Percentiles rank a stretch among this genome's conserved stretches.
Evolutionary conservation across 305 asterid genomes (phyloP).

Genomic region (Fraxinus sp.): DNA sequence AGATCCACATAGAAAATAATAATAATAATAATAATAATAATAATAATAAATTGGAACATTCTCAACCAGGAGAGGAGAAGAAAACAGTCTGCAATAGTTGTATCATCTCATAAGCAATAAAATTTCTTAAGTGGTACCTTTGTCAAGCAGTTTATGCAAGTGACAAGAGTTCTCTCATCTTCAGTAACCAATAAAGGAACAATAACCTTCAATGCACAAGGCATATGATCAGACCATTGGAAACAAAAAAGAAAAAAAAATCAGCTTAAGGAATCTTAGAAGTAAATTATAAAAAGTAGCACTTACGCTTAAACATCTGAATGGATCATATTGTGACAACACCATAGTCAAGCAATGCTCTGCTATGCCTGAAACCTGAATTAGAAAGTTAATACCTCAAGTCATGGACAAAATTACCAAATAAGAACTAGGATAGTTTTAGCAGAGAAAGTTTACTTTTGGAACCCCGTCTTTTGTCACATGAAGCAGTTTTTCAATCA

Average conservation of each 20-base stretch:
- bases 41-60: no score
- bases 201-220: constrained; percentile 59
- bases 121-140: constrained; percentile 53
- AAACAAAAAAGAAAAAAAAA: background rate
- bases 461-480: constrained; percentile 67
- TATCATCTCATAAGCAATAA: background rate
- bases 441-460: constrained; percentile 53
- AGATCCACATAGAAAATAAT: no score
- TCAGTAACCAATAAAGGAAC: constrained; percentile 92
- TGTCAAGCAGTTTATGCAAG: constrained; percentile 94
- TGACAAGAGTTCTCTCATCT: constrained; percentile 94
- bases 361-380: constrained; percentile 80
- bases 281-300: constrained; percentile 3
- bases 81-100: background rate
- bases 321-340: constrained; percentile 77
- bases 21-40: no score
- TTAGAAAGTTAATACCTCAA: constrained; percentile 26
- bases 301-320: constrained; percentile 93
- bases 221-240: background rate
- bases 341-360: constrained; percentile 83
- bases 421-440: constrained; percentile 5
- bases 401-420: constrained; percentile 10
- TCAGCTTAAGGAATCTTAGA: background rate
- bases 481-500: constrained; percentile 85
- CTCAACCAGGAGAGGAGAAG: background rate